These are phyloP conservation scores for Agaricales sp. DNA, from an alignment of 1,284 basidiomycete species.

Conservation along the genomic window DNA sequence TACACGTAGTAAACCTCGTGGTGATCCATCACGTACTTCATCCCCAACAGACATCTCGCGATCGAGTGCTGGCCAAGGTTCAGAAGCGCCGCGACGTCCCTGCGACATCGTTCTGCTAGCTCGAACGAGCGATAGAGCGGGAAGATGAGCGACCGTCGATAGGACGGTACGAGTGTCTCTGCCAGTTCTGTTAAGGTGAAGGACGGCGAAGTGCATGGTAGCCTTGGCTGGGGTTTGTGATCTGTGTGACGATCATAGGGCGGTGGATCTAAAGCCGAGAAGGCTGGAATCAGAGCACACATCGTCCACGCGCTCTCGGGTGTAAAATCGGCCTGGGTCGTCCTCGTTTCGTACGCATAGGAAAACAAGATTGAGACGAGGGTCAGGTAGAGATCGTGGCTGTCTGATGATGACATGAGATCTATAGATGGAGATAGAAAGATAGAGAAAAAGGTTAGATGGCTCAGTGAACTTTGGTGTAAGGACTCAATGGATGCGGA, in stretches of 20 bases:
- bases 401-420: constrained; percentile 42
- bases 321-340: constrained; percentile 64
- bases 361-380: constrained; percentile 63
- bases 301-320: constrained; percentile 81
- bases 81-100: constrained; percentile 52
- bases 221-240: neutral
- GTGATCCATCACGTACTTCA: constrained; percentile 61
- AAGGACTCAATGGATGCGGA: too few species aligned
- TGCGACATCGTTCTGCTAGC: constrained; percentile 54
- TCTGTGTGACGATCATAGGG: constrained; percentile 26
- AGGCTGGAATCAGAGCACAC: constrained; percentile 54
- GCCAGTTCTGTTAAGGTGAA: constrained; percentile 32
- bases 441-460: constrained; percentile 6
- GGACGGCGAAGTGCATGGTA: constrained; percentile 13
- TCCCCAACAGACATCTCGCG: constrained; percentile 52
- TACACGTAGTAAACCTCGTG: constrained; percentile 79
- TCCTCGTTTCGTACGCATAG: constrained; percentile 67
- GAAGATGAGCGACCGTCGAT: constrained; percentile 63
- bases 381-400: constrained; percentile 52
- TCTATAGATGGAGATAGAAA: constrained; percentile 29
- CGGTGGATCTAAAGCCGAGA: constrained; percentile 67
- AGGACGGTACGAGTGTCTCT: constrained; percentile 45
- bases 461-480: too few species aligned
- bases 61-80: constrained; percentile 48
- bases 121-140: constrained; percentile 69